Evolutionary conservation across 306 rosid genomes (phyloP).

Genomic region (Gastrolobium bilobum): DNA sequence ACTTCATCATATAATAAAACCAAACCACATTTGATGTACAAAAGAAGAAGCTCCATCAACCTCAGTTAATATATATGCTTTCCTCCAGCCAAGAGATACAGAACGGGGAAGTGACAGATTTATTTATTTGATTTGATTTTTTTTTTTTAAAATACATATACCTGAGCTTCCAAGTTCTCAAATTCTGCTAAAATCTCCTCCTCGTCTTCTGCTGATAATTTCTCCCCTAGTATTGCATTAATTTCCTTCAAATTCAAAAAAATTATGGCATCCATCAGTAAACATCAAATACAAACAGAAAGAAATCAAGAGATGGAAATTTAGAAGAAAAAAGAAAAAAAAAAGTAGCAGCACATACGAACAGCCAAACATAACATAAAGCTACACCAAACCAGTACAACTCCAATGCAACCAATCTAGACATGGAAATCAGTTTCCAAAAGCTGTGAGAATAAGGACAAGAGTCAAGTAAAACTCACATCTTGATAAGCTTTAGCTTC

Average conservation of each 20-base stretch:
- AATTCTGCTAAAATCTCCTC: conserved; percentile 92
- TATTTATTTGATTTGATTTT: too few relatives aligned
- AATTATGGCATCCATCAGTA: conserved; percentile 38
- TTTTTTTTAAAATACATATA: conserved; percentile 33
- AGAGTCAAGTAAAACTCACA: conserved; percentile 64
- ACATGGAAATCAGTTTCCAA: conserved; percentile 13
- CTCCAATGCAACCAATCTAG: conserved; percentile 25
- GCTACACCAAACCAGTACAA: conserved; percentile 24
- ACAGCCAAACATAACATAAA: not conserved
- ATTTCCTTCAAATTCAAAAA: conserved; percentile 73
- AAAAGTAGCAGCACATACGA: conserved; percentile 8
- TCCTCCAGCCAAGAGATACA: conserved; percentile 24
- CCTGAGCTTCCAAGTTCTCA: conserved; percentile 88
- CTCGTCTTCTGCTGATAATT: conserved; percentile 93
- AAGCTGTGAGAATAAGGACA: conserved; percentile 40
- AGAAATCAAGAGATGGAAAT: conserved; percentile 13
- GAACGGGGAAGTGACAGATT: too few relatives aligned
- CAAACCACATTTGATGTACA: conserved; percentile 13
- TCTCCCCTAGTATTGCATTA: conserved; percentile 84
- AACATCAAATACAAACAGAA: conserved; percentile 16
- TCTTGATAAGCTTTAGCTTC: conserved; percentile 99
- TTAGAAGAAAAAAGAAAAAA: not conserved
- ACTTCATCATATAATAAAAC: conserved; percentile 9
- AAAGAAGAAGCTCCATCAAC: conserved; percentile 17
- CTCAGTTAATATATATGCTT: conserved; percentile 23